These are phyloP conservation scores for Cladosporium halotolerans DNA, from an alignment of 2,329 filamentous ascomycete genomes.

Conservation along the genomic window DNA sequence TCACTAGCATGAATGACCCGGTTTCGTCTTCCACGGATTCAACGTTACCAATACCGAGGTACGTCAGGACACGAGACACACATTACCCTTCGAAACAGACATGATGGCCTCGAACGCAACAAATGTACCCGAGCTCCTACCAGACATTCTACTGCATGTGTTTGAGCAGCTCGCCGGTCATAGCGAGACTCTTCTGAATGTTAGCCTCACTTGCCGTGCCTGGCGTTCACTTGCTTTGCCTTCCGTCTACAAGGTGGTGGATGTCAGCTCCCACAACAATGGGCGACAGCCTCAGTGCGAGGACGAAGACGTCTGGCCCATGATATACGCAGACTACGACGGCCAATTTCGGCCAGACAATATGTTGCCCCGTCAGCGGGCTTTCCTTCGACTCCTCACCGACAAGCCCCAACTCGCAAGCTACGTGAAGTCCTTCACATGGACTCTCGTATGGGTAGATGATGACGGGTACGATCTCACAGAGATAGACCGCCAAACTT, in stretches of 20 bases:
- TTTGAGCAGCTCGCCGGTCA: constrained; percentile 11
- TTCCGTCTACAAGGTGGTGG: constrained; percentile 8
- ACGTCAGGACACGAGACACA: too few species aligned
- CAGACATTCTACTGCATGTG: constrained; percentile 7
- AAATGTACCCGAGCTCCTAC: not conserved
- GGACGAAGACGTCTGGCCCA: not conserved
- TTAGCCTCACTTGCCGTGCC: constrained; percentile 8
- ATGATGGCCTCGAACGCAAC: too few species aligned
- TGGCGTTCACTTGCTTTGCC: constrained; percentile 10
- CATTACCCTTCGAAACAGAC: too few species aligned
- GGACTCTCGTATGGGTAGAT: constrained; percentile 14
- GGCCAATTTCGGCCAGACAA: constrained; percentile 5
- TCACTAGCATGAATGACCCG: too few species aligned
- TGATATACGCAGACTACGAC: constrained; percentile 8
- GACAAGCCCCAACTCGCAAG: constrained; percentile 6
- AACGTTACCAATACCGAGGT: too few species aligned
- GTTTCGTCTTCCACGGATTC: too few species aligned
- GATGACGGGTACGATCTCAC: not conserved
- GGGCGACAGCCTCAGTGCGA: constrained; percentile 1
- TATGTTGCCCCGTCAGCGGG: constrained; percentile 11
- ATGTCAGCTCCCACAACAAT: constrained; percentile 14
- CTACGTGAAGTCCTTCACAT: constrained; percentile 12
- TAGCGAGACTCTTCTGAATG: not conserved
- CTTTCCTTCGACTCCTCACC: constrained; percentile 10
- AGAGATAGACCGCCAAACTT: constrained; percentile 11